These are phyloP conservation scores for Daedaleopsis sinensis DNA, from an alignment of 768 basidiomycete species.

Conservation along the genomic window DNA sequence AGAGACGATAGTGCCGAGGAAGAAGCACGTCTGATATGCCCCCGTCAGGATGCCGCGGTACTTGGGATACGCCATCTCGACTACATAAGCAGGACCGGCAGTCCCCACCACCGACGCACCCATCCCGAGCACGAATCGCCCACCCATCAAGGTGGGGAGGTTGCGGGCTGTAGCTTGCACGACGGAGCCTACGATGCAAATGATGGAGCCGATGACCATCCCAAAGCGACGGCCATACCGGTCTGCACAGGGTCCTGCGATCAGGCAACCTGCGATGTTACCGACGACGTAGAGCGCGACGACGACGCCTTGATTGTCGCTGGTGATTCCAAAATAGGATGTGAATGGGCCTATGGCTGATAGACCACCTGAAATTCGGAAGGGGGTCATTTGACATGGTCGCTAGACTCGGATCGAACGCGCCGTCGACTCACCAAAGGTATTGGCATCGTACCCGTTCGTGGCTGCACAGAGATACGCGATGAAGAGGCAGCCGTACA, in stretches of 20 bases:
- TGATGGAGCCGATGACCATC: constrained; percentile 50
- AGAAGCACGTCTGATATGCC: constrained; percentile 35
- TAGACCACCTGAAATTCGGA: constrained; percentile 16
- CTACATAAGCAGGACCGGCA: constrained; percentile 55
- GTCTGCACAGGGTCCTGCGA: constrained; percentile 28
- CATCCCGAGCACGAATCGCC: constrained; percentile 35
- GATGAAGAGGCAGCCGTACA: constrained; percentile 26
- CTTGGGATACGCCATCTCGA: constrained; percentile 65
- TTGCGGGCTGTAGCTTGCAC: constrained; percentile 53
- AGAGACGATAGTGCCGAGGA: constrained; percentile 25
- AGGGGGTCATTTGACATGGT: background rate
- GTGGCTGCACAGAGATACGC: constrained; percentile 32
- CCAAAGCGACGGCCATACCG: constrained; percentile 29
- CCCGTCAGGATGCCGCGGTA: constrained; percentile 59
- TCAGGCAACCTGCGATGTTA: constrained; percentile 30
- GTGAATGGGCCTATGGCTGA: constrained; percentile 31
- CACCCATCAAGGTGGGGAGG: constrained; percentile 57
- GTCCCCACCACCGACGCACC: constrained; percentile 39
- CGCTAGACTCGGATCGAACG: background rate
- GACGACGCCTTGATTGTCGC: constrained; percentile 30
- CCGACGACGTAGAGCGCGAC: constrained; percentile 34
- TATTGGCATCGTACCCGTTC: constrained; percentile 34
- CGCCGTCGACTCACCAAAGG: constrained; percentile 24
- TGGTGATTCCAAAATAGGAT: constrained; percentile 28
- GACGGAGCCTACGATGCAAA: constrained; percentile 68